Evolutionary conservation across 2,329 filamentous ascomycete genomes (phyloP).

Genomic region (Colletotrichum cordylinicola): DNA sequence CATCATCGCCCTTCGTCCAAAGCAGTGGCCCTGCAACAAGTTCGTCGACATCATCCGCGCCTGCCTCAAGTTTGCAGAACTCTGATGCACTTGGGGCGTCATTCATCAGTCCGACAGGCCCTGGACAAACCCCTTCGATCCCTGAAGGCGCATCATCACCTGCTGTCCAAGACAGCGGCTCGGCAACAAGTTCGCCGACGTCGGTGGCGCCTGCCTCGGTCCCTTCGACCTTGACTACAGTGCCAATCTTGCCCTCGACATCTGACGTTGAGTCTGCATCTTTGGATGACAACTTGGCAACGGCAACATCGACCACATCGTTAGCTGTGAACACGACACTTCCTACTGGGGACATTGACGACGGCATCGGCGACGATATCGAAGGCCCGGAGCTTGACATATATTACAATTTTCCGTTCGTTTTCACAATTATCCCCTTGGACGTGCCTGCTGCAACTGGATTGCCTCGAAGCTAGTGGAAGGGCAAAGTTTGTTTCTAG

Average conservation of each 20-base stretch:
- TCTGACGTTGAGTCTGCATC: not conserved
- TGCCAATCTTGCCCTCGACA: not conserved
- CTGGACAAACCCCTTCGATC: not conserved
- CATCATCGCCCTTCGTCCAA: not conserved
- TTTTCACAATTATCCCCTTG: not conserved
- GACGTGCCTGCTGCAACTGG: not conserved
- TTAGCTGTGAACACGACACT: not conserved
- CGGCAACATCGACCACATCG: not conserved
- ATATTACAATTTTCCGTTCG: not conserved
- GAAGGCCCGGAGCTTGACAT: not conserved
- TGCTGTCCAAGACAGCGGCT: not conserved
- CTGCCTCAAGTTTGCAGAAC: not conserved
- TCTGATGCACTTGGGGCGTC: not conserved
- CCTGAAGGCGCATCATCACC: not conserved
- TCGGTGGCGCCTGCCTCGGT: not conserved
- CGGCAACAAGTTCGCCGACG: accelerated
- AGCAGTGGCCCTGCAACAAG: not conserved
- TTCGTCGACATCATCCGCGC: not conserved
- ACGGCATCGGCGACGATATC: not conserved
- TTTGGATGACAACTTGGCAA: not conserved
- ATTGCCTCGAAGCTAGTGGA: not conserved
- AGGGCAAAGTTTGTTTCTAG: not conserved
- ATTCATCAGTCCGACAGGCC: not conserved
- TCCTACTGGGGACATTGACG: not conserved
- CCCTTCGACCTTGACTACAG: not conserved